These are phyloP conservation scores for Neofusicoccum ribis DNA, from an alignment of 2,329 filamentous ascomycete species.

Conservation along the genomic window DNA sequence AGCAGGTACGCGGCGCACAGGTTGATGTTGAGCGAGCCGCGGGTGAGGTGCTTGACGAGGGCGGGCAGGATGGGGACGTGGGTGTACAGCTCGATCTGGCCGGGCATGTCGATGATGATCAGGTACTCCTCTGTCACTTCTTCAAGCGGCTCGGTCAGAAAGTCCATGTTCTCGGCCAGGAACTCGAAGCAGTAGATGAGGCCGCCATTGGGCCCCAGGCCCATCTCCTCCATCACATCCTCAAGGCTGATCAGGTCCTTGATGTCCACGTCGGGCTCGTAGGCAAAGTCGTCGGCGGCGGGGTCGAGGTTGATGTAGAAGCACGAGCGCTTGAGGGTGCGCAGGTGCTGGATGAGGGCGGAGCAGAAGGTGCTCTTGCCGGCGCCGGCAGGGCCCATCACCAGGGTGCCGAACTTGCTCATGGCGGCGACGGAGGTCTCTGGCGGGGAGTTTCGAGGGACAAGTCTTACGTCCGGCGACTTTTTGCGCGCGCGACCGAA, in stretches of 20 bases:
- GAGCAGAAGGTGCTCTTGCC: conserved; percentile 98
- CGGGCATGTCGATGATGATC: conserved; percentile 98
- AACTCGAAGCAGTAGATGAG: conserved; percentile 98
- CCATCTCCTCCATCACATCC: conserved; percentile 95
- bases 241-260: conserved; percentile 90
- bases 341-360: conserved; percentile 87
- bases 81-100: conserved; percentile 97
- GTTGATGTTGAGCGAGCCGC: conserved; percentile 82
- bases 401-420: conserved; percentile 92
- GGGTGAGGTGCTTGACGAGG: conserved; percentile 77
- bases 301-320: conserved; percentile 99
- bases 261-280: conserved; percentile 91
- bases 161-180: conserved; percentile 90
- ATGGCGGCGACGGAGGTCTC: conserved; percentile 49
- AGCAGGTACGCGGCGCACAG: conserved; percentile 93
- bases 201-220: conserved; percentile 86
- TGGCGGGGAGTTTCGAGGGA: conserved; percentile 9
- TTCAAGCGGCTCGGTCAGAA: conserved; percentile 81
- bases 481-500: conserved; percentile 11
- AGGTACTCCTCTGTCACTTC: conserved; percentile 90
- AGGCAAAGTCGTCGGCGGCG: conserved; percentile 88
- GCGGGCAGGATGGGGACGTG: conserved; percentile 90
- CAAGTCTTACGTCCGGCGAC: conserved; percentile 2
- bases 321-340: conserved; percentile 85
- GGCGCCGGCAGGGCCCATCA: conserved; percentile 94